Percentiles rank a stretch among this genome's conserved stretches.
phyloP scores from a whole-genome alignment of 305 asterid genomes.

The Ilex paraguariensis region DNA sequence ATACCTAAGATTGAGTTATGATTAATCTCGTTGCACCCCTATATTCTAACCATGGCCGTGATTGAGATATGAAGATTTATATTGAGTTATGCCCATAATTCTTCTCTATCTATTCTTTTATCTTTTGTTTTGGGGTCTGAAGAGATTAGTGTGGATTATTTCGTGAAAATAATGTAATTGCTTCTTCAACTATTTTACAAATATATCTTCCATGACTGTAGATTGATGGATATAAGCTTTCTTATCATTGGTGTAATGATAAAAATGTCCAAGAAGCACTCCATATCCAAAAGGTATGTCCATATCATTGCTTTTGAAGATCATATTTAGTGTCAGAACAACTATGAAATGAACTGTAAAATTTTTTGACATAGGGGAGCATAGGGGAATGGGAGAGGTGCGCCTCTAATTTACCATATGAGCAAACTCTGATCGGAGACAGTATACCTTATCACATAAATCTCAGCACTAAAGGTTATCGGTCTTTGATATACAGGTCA shows the following conservation, averaged over 20 bases:
- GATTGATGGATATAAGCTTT: conserved; percentile 10
- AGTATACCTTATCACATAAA: conserved; percentile 10
- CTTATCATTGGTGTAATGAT: conserved; percentile 10
- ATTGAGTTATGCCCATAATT: no score
- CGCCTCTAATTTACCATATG: conserved; percentile 1
- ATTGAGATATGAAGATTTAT: no score
- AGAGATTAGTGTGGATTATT: no score
- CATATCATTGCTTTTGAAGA: not conserved
- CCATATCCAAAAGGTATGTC: conserved; percentile 9
- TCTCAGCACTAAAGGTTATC: conserved; percentile 14
- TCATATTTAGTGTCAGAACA: no score
- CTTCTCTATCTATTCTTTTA: no score
- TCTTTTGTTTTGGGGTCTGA: no score
- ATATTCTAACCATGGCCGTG: no score
- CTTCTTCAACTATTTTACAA: no score
- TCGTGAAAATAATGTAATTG: no score
- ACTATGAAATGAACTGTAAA: no score
- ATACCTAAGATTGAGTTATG: no score
- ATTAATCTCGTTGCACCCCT: no score
- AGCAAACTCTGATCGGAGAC: not conserved
- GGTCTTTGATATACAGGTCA: conserved; percentile 18
- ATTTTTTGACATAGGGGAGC: conserved; percentile 4
- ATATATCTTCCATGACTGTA: not conserved
- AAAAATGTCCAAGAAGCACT: conserved; percentile 15
- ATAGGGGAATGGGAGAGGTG: conserved; percentile 11